Base-by-base conservation (phyloP, 331 rosid species). In the Spiraea crenata region DNA sequence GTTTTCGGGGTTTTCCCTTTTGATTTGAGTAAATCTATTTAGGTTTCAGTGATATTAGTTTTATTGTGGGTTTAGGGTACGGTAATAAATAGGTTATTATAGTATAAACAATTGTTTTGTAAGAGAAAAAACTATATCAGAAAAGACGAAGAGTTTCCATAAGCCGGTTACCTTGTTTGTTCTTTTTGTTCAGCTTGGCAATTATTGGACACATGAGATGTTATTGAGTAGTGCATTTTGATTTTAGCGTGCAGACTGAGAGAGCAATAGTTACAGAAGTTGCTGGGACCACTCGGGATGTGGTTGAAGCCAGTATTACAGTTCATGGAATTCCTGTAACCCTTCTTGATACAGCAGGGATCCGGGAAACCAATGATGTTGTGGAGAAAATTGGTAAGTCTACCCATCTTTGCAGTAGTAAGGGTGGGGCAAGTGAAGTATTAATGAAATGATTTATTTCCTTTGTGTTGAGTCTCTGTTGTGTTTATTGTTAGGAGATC, bases 231-330 rank as follows among this genome's bases (percentile, higher is more conserved):
- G 59, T 73, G 35, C 68, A 40, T 81, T 79, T 80, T 83, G 15
- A 38, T 74, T 76, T 87, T 93, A 91, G 99, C 87, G 83, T 84
- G 87, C 97, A 93, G 99, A 89, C 96, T 84, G 97, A 93, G 80
- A 93, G 97, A 77, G 99, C 99, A 41, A 93, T 93, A 82, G 99
- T 93, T 80, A 93, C 99, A 58, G 92, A 91, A 83, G 75, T 93
- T 86, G 96, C 99, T 79, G 99, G 99, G 74, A 93, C 99, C 61
- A 93, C 99, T 69, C 89, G 99, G 52, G 99, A 91, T 76, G 96
- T 93, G 74, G 81, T 93, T 77, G 97, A 93, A 85, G 99, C 96
- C 44, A 83, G 88, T 81, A 83, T 93, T 41, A 85, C 83, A 37
- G 77, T 93, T 77, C 56, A 74, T 57, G 99, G 99, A 50, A 89